A percentile compares a stretch with the other conserved stretches of the same genome.
phyloP scores from a whole-genome alignment of 768 basidiomycete species.

The Hemileccinum rubropunctum region DNA sequence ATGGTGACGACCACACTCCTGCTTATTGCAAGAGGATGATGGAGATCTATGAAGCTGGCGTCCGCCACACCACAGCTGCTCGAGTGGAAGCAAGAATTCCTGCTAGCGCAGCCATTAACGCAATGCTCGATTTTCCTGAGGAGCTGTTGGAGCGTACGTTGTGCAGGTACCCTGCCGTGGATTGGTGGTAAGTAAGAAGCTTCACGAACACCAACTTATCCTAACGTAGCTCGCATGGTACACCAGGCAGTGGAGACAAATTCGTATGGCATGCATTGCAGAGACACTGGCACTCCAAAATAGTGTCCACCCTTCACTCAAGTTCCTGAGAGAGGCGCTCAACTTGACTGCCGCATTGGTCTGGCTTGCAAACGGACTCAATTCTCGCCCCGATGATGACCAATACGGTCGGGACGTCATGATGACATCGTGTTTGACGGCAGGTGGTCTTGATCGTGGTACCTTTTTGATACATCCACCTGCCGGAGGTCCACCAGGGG shows the following conservation, averaged over 20 bases:
- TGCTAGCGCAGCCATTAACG: neutral
- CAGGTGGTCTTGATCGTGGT: neutral
- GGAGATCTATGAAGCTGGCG: neutral
- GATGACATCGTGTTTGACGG: neutral
- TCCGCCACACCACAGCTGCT: constrained; percentile 1
- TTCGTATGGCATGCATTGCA: constrained; percentile 1
- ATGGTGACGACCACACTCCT: neutral
- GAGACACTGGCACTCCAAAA: constrained; percentile 1
- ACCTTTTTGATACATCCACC: constrained; percentile 1
- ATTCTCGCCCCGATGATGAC: constrained; percentile 4
- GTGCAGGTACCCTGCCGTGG: neutral
- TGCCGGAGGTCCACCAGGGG: neutral
- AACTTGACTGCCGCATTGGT: constrained; percentile 7
- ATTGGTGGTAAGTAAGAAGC: neutral
- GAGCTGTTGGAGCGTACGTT: neutral
- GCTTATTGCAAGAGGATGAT: constrained; percentile 1
- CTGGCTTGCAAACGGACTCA: constrained; percentile 4
- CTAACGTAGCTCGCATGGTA: neutral
- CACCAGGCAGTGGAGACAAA: constrained; percentile 8
- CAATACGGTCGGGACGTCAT: constrained; percentile 4
- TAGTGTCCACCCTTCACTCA: neutral
- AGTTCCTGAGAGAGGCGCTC: constrained; percentile 1
- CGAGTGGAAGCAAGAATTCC: constrained; percentile 3
- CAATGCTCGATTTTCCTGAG: constrained; percentile 4
- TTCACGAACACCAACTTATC: too few species aligned